Base-by-base conservation (phyloP, 352 stramenopile species). In the Pythium chondricola region DNA sequence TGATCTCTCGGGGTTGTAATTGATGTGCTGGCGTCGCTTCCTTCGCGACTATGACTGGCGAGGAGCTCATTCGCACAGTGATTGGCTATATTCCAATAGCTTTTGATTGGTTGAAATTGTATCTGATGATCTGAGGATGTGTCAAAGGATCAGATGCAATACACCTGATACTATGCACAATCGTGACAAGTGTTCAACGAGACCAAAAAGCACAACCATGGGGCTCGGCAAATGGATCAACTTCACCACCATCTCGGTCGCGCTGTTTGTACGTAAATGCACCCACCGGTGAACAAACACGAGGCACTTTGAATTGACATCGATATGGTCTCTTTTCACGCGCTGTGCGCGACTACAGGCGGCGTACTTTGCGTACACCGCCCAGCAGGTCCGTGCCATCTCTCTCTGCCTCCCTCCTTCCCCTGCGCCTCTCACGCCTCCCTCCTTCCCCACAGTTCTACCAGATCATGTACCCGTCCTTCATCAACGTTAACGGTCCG, bases 381-480 rank as follows among this genome's bases (percentile, higher is more conserved):
- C 58, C 41, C 52, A 61, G n/a, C 67, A 87, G 51, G 71, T 84
- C 21, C 44, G 47, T 58, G 0, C 43, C 33, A 16, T 37, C 2
- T 30, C 2, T 21, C 21, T 10, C n/a, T 18, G n/a, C 37, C 43
- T 31, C 4, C 10, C 7, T 36, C 11, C 21, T 3, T 31, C 32
- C 4, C 18, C 24, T 11, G 45, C 33, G 4, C 6, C 16, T 41
- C 2, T 30, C 49, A 14, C 45, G 43, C n/a, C 38, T 47, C 44
- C 39, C 0, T 52, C 38, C 18, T 20, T 59, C 27, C 29, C 22
- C 35, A 17, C 46, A 89, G 78, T 58, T 90, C 44, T 85, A 81
- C 58, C 48, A 52, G 46, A 88, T 90, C 61, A 85, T 88, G 63
- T 79, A 83, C 36, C 79, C 79, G 39, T 63, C 58, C 6, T 90